These are phyloP conservation scores for Thinopyrum elongatum DNA, from an alignment of 176 grass and related monocot species.

Conservation along the genomic window DNA sequence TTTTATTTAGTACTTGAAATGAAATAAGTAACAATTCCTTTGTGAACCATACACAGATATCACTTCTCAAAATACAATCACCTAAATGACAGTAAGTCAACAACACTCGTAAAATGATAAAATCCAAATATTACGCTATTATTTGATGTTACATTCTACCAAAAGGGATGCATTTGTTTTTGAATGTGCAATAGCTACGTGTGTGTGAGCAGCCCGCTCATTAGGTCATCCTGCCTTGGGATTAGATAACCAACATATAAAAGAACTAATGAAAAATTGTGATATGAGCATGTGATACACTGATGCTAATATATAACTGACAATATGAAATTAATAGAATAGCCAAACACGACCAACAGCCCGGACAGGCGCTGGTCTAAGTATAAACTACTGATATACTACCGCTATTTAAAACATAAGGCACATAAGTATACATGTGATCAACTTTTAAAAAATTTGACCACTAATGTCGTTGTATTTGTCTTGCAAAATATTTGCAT, in stretches of 20 bases:
- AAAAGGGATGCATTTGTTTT: background rate
- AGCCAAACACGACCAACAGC: background rate
- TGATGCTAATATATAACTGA: constrained; percentile 9
- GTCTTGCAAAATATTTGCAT: too few species aligned
- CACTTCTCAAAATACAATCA: background rate
- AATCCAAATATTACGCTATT: background rate
- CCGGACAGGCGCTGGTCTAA: background rate
- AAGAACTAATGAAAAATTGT: background rate
- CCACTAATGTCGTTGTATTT: too few species aligned
- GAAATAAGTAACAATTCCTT: background rate
- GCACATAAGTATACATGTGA: too few species aligned
- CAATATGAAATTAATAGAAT: background rate
- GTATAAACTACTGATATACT: background rate
- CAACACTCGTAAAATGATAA: background rate
- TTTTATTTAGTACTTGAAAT: background rate
- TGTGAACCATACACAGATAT: background rate
- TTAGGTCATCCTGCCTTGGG: background rate
- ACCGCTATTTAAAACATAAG: too few species aligned
- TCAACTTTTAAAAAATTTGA: too few species aligned
- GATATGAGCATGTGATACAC: background rate
- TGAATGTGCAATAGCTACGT: background rate
- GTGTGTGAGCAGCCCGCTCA: background rate
- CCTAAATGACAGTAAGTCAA: background rate
- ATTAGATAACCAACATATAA: constrained; percentile 1
- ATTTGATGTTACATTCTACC: background rate